Evolutionary conservation across 805 yeast species (phyloP).

Genomic region (Pichia nanzhaoensis): DNA sequence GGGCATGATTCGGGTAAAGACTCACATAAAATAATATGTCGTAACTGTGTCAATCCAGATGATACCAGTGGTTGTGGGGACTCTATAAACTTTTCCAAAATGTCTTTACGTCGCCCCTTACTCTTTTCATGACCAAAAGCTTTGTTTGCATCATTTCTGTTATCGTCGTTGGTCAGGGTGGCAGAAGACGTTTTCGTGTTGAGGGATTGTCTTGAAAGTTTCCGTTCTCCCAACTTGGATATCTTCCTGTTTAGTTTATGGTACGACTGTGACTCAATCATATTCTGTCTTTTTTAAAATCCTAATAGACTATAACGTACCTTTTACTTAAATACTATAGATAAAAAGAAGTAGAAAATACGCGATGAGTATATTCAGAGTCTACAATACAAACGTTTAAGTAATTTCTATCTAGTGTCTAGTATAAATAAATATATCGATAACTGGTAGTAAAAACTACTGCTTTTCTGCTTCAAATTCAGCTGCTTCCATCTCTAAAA

Average conservation of each 20-base stretch:
- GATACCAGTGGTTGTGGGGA: constrained; percentile 39
- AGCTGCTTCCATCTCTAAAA: constrained; percentile 14
- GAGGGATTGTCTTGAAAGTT: constrained; percentile 7
- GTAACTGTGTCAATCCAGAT: constrained; percentile 45
- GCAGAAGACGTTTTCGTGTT: background rate
- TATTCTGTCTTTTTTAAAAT: no score
- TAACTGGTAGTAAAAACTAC: background rate
- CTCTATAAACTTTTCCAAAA: constrained; percentile 45
- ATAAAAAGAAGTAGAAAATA: background rate
- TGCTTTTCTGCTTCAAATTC: constrained; percentile 9
- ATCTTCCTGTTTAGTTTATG: constrained; percentile 4
- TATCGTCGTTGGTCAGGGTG: background rate
- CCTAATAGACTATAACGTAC: no score
- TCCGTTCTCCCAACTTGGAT: background rate
- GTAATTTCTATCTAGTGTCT: background rate
- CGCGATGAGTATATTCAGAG: background rate
- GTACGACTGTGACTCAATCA: constrained; percentile 3
- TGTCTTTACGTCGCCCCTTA: constrained; percentile 42
- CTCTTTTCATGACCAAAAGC: constrained; percentile 1
- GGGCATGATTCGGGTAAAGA: constrained; percentile 44
- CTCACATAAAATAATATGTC: constrained; percentile 45
- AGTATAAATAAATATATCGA: background rate
- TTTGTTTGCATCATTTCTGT: background rate
- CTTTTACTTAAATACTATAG: no score
- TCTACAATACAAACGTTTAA: background rate